Base-by-base conservation (phyloP, 345 rosid species). In the Cardamine resedifolia region DNA sequence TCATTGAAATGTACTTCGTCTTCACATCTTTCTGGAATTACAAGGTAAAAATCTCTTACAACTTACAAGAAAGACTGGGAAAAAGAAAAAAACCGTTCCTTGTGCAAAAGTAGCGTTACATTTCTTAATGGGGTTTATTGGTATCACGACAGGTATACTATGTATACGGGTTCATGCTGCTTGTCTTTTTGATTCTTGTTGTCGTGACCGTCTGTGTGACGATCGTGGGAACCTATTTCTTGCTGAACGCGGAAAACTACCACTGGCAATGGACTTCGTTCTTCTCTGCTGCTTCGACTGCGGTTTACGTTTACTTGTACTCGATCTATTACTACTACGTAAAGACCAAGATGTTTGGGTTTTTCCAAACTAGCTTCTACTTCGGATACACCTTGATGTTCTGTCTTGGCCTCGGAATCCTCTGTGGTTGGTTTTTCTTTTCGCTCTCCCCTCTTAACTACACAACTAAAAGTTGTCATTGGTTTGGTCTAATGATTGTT, bases 241-340 rank as follows among this genome's bases (percentile, higher is more conserved):
- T 92, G 74, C 86, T 92, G 60, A 92, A 92, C 63, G 98, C 98
- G 24, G 98, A 92, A 83, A 92, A 92, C 63, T 92, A 92, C 70
- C 96, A 92, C 81, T 92, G 98, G 98, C 98, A 92, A 72, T 92
- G 98, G 98, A 92, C 98, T 3, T 92, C 98, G 11, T 92, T 90
- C 73, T 86, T 89, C 81, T 89, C 98, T 19, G 98, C 98, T 60
- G 98, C 98, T 18, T 92, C 98, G 26, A 92, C 98, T 39, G 92
- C 94, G 21, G 90, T 89, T 65, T 92, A 92, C 44, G 96, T 92
- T 58, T 92, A 90, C 81, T 71, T 89, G 74, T 92, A 92, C 82
- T 89, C 98, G 10, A 82, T 92, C 71, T 92, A 89, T 74, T 90
- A 92, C 85, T 92, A 90, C 83, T 82, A 82, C 38, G 87, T 89